These are phyloP conservation scores for Mesostigma viride DNA, from an alignment of 139 green algal genomes.

Conservation along the genomic window DNA sequence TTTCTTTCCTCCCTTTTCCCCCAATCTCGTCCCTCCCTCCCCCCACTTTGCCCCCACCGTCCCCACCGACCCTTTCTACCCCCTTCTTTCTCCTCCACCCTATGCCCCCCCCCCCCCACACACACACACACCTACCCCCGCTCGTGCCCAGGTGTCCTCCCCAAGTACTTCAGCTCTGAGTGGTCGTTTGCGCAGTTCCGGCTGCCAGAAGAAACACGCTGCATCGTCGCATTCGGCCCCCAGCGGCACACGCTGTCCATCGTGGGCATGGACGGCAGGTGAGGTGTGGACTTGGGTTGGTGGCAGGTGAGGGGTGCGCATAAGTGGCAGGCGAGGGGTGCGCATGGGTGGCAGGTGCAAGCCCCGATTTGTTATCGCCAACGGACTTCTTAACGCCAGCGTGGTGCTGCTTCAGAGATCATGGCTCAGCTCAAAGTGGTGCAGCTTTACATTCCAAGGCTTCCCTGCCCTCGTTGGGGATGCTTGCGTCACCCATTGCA, in stretches of 20 bases:
- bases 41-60: too few relatives aligned
- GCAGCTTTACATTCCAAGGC: neutral
- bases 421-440: neutral
- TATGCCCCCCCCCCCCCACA: neutral
- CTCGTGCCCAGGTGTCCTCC: slow-evolving; percentile 22
- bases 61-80: too few relatives aligned
- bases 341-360: neutral
- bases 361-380: neutral
- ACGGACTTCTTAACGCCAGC: neutral
- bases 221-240: slow-evolving; percentile 29
- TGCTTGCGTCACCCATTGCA: neutral
- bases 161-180: slow-evolving; percentile 38
- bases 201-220: slow-evolving; percentile 24
- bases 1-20: too few relatives aligned
- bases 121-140: neutral
- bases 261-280: slow-evolving; percentile 28
- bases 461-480: neutral
- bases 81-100: neutral
- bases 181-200: slow-evolving; percentile 33
- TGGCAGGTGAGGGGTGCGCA: neutral
- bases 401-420: neutral
- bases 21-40: too few relatives aligned
- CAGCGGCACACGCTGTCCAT: slow-evolving; percentile 29
- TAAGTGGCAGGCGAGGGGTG: neutral
- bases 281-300: neutral